Base-by-base conservation (phyloP, 148 eudicot genomes). In the Talinum fruticosum region DNA sequence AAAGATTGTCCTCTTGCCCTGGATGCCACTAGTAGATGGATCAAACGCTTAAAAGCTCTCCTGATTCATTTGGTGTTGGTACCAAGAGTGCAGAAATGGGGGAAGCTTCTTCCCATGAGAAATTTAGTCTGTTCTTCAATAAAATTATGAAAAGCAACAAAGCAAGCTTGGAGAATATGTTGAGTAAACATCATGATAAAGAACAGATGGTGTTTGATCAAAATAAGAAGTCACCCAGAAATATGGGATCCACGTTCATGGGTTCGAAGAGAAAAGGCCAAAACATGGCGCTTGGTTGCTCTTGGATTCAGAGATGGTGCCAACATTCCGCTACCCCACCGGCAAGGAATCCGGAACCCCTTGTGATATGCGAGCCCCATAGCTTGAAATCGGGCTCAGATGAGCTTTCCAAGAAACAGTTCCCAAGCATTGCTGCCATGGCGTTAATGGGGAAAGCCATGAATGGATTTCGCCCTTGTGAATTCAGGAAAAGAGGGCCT, bases 251-350 rank as follows among this genome's bases (percentile, higher is more conserved):
- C 24, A 77, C 83, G 28, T 73, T 83, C 0, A 59, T 30, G 64
- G 81, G 73, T 30, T n/a, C 78, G 37, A 15, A 30, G 29, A 79
- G 81, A 53, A 72, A 54, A 69, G 78, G 65, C 71, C 79, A 64
- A 73, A 87, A 85, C 36, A 61, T 33, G 41, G 69, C 82, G 79
- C 83, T 76, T 35, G 85, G 89, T 51, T 79, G 88, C 69, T 69
- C 91, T 84, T 94, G 98, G 98, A 90, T 94, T 68, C 86, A 81
- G 72, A 89, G 98, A 82, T 92, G 96, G 97, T 80, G 92, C 72
- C 83, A 54, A 35, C 76, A 44, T 69, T 74, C 32, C 76, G 75
- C 84, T 44, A 70, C 49, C 8, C 70, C 78, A 1, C 36, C 68
- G 6, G 10, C 33, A 61, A 86, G 83, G 79, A 81, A 83, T 71